Evolutionary conservation across 106 monocot species (phyloP).

Genomic region (Triglochin maritima): DNA sequence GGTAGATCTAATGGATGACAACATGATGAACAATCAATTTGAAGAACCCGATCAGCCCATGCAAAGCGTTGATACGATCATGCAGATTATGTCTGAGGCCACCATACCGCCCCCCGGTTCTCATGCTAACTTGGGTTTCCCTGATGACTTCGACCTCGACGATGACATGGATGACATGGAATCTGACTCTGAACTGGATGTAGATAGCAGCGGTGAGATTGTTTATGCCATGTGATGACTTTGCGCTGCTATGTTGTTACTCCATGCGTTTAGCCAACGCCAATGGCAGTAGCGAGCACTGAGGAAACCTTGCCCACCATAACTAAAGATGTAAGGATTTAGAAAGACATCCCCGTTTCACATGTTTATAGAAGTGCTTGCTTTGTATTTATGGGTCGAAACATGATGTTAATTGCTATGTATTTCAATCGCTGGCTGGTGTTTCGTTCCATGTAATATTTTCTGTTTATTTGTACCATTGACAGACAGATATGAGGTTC

Average conservation of each 20-base stretch:
- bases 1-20: slow-evolving; percentile 56
- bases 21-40: slow-evolving; percentile 32
- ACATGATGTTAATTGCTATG: no score
- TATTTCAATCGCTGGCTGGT: no score
- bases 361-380: no score
- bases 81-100: slow-evolving; percentile 89
- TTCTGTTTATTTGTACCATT: no score
- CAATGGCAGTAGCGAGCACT: no score
- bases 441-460: no score
- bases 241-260: background rate
- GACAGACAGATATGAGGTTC: no score
- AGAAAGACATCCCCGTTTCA: no score
- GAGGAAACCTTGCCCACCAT: no score
- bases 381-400: no score
- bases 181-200: slow-evolving; percentile 68
- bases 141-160: slow-evolving; percentile 43
- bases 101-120: slow-evolving; percentile 61
- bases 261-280: no score
- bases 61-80: slow-evolving; percentile 68
- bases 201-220: slow-evolving; percentile 83
- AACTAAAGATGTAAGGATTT: no score
- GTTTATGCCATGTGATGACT: slow-evolving; percentile 54
- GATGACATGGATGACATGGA: slow-evolving; percentile 78
- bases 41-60: slow-evolving; percentile 55
- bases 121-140: slow-evolving; percentile 33